Conservation (phyloP, 2,329 filamentous ascomycete genomes). For the Orbilia blumenaviensis region DNA sequence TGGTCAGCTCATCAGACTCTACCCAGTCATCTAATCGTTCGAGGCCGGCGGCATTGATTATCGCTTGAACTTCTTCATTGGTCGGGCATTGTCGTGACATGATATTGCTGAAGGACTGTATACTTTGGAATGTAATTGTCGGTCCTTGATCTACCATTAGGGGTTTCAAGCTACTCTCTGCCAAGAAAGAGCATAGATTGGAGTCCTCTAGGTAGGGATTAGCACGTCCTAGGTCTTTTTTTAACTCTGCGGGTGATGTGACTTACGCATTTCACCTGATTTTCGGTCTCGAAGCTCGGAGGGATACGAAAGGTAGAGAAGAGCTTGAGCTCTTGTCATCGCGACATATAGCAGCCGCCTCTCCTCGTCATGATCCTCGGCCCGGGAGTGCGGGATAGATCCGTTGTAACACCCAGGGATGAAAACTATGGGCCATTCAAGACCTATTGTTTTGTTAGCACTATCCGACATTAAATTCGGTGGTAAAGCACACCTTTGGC, state of each 20-base stretch:
- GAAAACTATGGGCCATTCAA: conserved; percentile 97
- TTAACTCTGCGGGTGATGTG: conserved; percentile 57
- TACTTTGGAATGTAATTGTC: conserved; percentile 54
- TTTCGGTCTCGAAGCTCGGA: conserved; percentile 65
- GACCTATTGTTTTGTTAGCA: conserved; percentile 61
- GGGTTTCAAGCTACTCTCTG: conserved; percentile 53
- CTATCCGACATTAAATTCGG: background rate
- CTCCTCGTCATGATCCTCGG: conserved; percentile 88
- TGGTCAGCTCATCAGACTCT: conserved; percentile 33
- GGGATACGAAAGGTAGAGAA: conserved; percentile 86
- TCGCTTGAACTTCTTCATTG: conserved; percentile 45
- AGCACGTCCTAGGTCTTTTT: conserved; percentile 24
- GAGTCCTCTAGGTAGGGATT: conserved; percentile 57
- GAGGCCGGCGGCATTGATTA: conserved; percentile 51
- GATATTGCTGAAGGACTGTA: conserved; percentile 57
- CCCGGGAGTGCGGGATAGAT: conserved; percentile 85
- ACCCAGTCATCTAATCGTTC: conserved; percentile 34
- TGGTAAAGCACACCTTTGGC: conserved; percentile 71
- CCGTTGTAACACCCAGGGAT: conserved; percentile 89
- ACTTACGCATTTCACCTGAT: conserved; percentile 60
- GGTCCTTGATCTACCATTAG: conserved; percentile 62
- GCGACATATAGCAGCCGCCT: conserved; percentile 89
- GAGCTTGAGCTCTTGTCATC: conserved; percentile 89
- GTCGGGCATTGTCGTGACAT: conserved; percentile 55
- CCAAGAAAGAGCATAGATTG: conserved; percentile 56